These are phyloP conservation scores for Davidsoniella neocaledoniae DNA, from an alignment of 2,329 filamentous ascomycete species.

Conservation along the genomic window DNA sequence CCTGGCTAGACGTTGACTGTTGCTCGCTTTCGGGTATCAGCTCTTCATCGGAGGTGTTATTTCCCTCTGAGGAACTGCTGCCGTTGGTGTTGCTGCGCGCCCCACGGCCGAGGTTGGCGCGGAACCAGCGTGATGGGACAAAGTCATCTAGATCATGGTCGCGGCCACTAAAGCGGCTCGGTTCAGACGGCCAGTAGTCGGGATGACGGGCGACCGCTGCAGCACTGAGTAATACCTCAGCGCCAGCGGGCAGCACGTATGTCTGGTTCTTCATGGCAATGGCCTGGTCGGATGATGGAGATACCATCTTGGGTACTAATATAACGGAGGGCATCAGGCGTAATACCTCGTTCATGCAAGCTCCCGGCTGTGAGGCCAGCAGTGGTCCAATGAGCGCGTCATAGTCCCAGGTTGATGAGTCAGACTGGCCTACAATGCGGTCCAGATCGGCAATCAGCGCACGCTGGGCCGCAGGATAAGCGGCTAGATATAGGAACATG, in stretches of 20 bases:
- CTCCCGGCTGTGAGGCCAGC: slow-evolving; percentile 52
- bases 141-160: slow-evolving; percentile 48
- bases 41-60: slow-evolving; percentile 19
- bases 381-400: slow-evolving; percentile 48
- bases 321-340: slow-evolving; percentile 55
- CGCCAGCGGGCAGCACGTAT: slow-evolving; percentile 38
- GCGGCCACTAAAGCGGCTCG: slow-evolving; percentile 26
- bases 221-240: slow-evolving; percentile 38
- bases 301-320: slow-evolving; percentile 52
- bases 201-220: slow-evolving; percentile 49
- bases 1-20: slow-evolving; percentile 29
- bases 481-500: slow-evolving; percentile 49
- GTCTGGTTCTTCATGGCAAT: slow-evolving; percentile 41
- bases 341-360: slow-evolving; percentile 62
- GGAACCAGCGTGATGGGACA: slow-evolving; percentile 57
- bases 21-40: slow-evolving; percentile 34
- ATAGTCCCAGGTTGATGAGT: slow-evolving; percentile 52
- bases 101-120: slow-evolving; percentile 15
- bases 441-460: slow-evolving; percentile 54
- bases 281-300: slow-evolving; percentile 32
- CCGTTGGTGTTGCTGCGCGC: slow-evolving; percentile 13
- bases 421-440: slow-evolving; percentile 35
- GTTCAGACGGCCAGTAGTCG: slow-evolving; percentile 47
- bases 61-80: slow-evolving; percentile 18
- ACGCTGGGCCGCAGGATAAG: slow-evolving; percentile 45